Conservation (phyloP, 2,329 filamentous ascomycete species). For the Trichoderma sp. region DNA sequence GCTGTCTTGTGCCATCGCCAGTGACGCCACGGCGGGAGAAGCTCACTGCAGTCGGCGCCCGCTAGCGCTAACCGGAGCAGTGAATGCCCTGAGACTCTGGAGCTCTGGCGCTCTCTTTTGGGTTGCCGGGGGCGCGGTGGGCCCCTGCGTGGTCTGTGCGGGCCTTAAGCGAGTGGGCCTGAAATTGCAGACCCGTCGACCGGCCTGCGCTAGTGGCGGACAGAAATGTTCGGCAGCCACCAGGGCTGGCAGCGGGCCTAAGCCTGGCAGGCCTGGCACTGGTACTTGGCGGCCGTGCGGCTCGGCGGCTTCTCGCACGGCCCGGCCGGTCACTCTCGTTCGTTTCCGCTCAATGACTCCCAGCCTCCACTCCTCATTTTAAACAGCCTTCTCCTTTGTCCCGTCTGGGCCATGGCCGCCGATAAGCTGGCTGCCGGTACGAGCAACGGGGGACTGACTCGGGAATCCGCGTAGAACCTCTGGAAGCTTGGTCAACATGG, state of each 20-base stretch:
- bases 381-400: constrained; percentile 12
- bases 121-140: constrained; percentile 18
- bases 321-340: neutral
- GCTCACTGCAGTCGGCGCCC: neutral
- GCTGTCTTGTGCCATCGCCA: neutral
- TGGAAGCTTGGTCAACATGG: constrained; percentile 12
- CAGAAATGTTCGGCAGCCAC: constrained; percentile 19
- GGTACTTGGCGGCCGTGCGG: constrained; percentile 2
- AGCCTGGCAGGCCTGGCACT: neutral
- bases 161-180: constrained; percentile 28
- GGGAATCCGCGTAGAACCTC: constrained; percentile 5
- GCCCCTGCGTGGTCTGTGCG: constrained; percentile 21
- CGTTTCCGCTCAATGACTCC: neutral
- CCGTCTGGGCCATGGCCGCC: constrained; percentile 2
- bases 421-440: neutral
- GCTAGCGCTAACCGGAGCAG: neutral
- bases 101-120: neutral
- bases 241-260: neutral
- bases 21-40: constrained; percentile 17
- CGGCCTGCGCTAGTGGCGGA: constrained; percentile 21
- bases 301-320: neutral
- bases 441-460: neutral
- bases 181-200: constrained; percentile 26
- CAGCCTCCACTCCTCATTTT: constrained; percentile 16
- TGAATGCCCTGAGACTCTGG: constrained; percentile 14